These are phyloP conservation scores for Metschnikowia proteae DNA, from an alignment of 805 yeast genomes.

Conservation along the genomic window DNA sequence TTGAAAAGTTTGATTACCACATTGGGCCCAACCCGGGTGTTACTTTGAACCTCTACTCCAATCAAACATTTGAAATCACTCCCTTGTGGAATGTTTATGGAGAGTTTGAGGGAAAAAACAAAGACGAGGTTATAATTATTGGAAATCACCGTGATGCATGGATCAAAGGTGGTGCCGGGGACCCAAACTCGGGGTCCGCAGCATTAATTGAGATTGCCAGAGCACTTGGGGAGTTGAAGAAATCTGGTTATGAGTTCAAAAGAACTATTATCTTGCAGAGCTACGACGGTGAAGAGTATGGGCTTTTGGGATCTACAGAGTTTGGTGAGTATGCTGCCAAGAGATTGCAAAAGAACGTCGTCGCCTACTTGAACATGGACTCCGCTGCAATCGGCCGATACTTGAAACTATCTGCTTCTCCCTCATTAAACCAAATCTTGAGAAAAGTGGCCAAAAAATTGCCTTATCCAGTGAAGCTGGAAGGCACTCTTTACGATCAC, in stretches of 20 bases:
- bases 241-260: conserved; percentile 66
- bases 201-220: conserved; percentile 60
- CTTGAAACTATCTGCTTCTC: conserved; percentile 49
- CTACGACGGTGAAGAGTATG: conserved; percentile 82
- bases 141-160: conserved; percentile 84
- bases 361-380: conserved; percentile 70
- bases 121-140: conserved; percentile 54
- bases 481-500: conserved; percentile 41
- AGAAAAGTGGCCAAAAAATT: conserved; percentile 30
- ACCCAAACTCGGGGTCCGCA: conserved; percentile 75
- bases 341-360: conserved; percentile 44
- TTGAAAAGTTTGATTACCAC: conserved; percentile 44
- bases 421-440: conserved; percentile 49
- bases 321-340: conserved; percentile 60
- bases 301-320: conserved; percentile 73
- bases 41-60: conserved; percentile 52
- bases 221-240: conserved; percentile 49
- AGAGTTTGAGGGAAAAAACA: conserved; percentile 49
- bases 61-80: conserved; percentile 58
- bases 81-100: conserved; percentile 66
- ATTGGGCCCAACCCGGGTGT: conserved; percentile 46
- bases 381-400: conserved; percentile 53
- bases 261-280: conserved; percentile 67
- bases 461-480: conserved; percentile 15
- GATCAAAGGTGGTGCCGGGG: conserved; percentile 76